These are phyloP conservation scores for Blastocrithidia nonstop DNA, from an alignment of 208 protist species.

Conservation along the genomic window DNA sequence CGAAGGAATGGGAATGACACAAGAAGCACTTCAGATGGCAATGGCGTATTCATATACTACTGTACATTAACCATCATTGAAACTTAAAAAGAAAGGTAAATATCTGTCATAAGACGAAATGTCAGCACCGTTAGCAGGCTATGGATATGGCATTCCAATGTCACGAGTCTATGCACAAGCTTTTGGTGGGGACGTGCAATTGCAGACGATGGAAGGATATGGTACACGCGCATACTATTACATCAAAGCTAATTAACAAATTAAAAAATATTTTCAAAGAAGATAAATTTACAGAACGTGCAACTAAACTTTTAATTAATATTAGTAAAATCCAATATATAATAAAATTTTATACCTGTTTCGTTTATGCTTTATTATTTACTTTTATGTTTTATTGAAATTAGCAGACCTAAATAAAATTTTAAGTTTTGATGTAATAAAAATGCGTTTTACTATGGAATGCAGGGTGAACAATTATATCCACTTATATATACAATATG, in stretches of 20 bases:
- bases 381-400: conserved; percentile 2
- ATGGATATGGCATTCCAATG: conserved; percentile 90
- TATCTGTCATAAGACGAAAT: background rate
- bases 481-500: no score
- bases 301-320: conserved; percentile 1
- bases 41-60: conserved; percentile 91
- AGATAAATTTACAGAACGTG: background rate
- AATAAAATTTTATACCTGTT: conserved; percentile 2
- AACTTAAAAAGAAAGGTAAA: background rate
- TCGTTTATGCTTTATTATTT: background rate
- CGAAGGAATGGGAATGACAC: conserved; percentile 72
- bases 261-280: background rate
- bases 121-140: conserved; percentile 73
- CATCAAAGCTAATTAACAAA: conserved; percentile 23
- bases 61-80: conserved; percentile 41
- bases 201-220: conserved; percentile 89
- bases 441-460: no score
- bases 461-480: no score
- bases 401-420: background rate
- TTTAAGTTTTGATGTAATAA: conserved; percentile 9
- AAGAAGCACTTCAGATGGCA: conserved; percentile 49
- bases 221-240: conserved; percentile 88
- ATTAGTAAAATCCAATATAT: background rate
- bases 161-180: conserved; percentile 84
- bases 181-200: conserved; percentile 86